These are phyloP conservation scores for Collybiopsis luxurians DNA, from an alignment of 768 basidiomycete species.

Conservation along the genomic window DNA sequence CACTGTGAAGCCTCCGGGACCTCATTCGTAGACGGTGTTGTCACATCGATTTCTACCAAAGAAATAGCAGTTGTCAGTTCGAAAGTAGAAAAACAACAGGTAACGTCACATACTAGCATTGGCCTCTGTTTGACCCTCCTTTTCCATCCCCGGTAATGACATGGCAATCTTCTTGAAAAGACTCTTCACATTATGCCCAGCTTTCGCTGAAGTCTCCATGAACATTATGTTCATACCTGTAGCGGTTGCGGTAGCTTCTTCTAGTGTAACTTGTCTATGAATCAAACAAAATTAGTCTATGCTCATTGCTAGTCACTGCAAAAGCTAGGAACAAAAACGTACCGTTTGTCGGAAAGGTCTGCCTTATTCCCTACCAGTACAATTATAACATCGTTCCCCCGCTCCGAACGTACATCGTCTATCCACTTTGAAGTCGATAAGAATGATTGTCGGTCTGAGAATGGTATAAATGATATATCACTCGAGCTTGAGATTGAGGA, in stretches of 20 bases:
- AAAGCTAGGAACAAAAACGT: constrained; percentile 23
- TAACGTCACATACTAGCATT: constrained; percentile 44
- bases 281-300: constrained; percentile 9
- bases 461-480: constrained; percentile 8
- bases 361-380: constrained; percentile 99
- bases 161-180: constrained; percentile 99
- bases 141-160: constrained; percentile 96
- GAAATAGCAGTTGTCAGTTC: constrained; percentile 10
- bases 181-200: constrained; percentile 98
- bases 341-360: constrained; percentile 98
- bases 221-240: constrained; percentile 94
- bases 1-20: constrained; percentile 88
- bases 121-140: constrained; percentile 61
- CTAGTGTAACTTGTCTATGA: constrained; percentile 93
- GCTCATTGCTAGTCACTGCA: not conserved
- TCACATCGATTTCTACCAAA: constrained; percentile 85
- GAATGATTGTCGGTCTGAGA: constrained; percentile 92
- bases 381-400: constrained; percentile 97
- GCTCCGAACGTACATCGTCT: constrained; percentile 96
- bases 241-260: constrained; percentile 91
- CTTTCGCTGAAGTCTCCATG: constrained; percentile 99
- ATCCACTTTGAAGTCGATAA: constrained; percentile 99
- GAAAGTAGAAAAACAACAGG: not conserved
- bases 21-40: constrained; percentile 60
- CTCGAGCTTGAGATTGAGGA: not conserved